These are phyloP conservation scores for Histomonas meleagridis DNA, from an alignment of 208 protist species.

Conservation along the genomic window DNA sequence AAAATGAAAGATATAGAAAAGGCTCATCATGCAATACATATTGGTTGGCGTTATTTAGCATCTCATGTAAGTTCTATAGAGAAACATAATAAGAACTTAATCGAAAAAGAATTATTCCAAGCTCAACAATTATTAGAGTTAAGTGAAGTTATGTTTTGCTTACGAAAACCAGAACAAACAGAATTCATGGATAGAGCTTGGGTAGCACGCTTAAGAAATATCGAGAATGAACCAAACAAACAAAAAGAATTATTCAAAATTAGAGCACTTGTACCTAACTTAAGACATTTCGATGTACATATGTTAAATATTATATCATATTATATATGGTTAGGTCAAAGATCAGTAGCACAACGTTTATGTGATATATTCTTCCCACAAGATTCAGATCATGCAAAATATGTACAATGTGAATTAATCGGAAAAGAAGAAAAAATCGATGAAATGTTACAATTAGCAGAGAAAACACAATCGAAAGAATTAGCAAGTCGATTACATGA, in stretches of 20 bases:
- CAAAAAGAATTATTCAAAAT: slow-evolving; percentile 24
- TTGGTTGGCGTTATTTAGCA: slow-evolving; percentile 1
- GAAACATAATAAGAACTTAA: background rate
- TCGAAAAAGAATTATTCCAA: background rate
- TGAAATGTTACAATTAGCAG: background rate
- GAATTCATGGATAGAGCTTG: background rate
- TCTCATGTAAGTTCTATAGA: background rate
- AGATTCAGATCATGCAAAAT: background rate
- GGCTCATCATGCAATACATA: background rate
- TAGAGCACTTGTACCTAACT: background rate
- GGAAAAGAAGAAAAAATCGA: slow-evolving; percentile 20
- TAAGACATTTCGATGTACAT: background rate
- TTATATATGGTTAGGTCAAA: slow-evolving; percentile 26
- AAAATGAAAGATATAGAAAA: background rate
- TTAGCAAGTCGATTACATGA: background rate
- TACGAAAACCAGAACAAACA: background rate
- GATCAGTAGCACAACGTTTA: background rate
- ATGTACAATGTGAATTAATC: background rate
- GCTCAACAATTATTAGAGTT: background rate
- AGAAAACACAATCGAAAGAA: background rate
- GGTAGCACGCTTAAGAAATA: background rate
- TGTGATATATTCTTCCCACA: slow-evolving; percentile 5
- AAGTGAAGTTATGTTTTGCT: background rate
- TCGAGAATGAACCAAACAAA: background rate
- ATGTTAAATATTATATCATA: slow-evolving; percentile 16